Base-by-base conservation (phyloP, 495 filamentous ascomycete species). In the Aspergillus homomorphus region DNA sequence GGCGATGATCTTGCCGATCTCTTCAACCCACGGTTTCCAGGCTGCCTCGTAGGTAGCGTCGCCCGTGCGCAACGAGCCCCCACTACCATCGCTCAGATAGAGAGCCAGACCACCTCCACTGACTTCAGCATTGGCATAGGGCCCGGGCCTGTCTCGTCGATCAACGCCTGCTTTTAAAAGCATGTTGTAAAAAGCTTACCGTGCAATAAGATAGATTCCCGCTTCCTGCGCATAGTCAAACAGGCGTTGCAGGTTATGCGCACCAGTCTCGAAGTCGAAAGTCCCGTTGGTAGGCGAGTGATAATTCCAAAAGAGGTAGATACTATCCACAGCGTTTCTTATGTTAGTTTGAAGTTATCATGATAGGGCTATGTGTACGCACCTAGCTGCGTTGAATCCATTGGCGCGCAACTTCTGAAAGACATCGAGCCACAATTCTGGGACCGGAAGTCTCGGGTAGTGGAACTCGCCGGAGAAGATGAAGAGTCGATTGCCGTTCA, bases 191-290 rank as follows among this genome's bases (percentile, higher is more conserved):
- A 30, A 8, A 4, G 14, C 48, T 5, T 18, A 51, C 48, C 85
- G 76, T 22, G 87, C 87, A 50, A 90, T 77, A 3, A 91, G 70
- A 63, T 89, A 91, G 54, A 92, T 81, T 0, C 88, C 88, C 1
- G 83, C 78, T 61, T 86, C 61, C 3, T 61, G 69, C 1, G 88
- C 88, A 16, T 83, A 72, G 43, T 82, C 79, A 20, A 86, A 80
- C 21, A 87, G 63, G 16, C 69, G 68, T 16, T 77, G 75, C 51
- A 86, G 70, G 51, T 85, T 72, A 57, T 82, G 82, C 0, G 77
- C 79, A 33, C 81, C 81, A 8, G 66, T 80, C 55, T 74, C 66
- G 60, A 87, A 87, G 60, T 87, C 84, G 23, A 83, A 76, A 1
- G 67, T 61, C 19, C 71, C 74, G 46, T 82, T 69, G 12, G 71